Evolutionary conservation across 768 basidiomycete genomes (phyloP).

Genomic region (Kwoniella sp.): DNA sequence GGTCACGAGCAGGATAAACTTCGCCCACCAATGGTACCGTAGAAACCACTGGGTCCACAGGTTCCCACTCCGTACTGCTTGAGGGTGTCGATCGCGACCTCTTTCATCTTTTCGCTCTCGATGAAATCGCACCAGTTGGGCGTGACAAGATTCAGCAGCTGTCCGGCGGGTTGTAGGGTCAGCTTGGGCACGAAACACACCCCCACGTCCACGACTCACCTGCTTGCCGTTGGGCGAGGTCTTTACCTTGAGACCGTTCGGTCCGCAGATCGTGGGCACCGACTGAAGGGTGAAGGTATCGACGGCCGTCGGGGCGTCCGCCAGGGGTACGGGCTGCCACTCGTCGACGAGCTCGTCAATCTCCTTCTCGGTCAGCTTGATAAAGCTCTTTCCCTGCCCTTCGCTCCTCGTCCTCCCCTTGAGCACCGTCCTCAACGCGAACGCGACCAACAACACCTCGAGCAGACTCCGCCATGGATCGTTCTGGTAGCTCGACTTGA

Average conservation of each 20-base stretch:
- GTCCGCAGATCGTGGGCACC: slow-evolving; percentile 72
- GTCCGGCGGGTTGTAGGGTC: too few species aligned
- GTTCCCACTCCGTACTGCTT: slow-evolving; percentile 87
- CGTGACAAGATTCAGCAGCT: slow-evolving; percentile 76
- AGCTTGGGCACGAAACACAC: background rate
- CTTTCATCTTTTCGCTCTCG: slow-evolving; percentile 80
- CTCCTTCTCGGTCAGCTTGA: slow-evolving; percentile 90
- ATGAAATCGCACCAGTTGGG: slow-evolving; percentile 88
- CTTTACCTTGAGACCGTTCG: slow-evolving; percentile 77
- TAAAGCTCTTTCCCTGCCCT: slow-evolving; percentile 77
- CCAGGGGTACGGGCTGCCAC: slow-evolving; percentile 83
- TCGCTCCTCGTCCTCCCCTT: slow-evolving; percentile 86
- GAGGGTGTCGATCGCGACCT: slow-evolving; percentile 75
- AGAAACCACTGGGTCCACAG: slow-evolving; percentile 95
- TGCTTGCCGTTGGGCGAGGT: slow-evolving; percentile 53
- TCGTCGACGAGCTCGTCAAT: slow-evolving; percentile 93
- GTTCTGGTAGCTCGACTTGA: slow-evolving; percentile 83
- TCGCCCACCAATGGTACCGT: slow-evolving; percentile 81
- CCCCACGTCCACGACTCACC: slow-evolving; percentile 13
- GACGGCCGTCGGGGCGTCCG: slow-evolving; percentile 57
- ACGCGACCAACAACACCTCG: slow-evolving; percentile 79
- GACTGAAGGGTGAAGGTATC: slow-evolving; percentile 68
- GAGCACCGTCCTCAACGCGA: slow-evolving; percentile 83
- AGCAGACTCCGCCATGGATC: slow-evolving; percentile 89
- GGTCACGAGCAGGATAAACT: background rate